Base-by-base conservation (phyloP, 257 asterid genomes). In the Ehretia macrophylla region DNA sequence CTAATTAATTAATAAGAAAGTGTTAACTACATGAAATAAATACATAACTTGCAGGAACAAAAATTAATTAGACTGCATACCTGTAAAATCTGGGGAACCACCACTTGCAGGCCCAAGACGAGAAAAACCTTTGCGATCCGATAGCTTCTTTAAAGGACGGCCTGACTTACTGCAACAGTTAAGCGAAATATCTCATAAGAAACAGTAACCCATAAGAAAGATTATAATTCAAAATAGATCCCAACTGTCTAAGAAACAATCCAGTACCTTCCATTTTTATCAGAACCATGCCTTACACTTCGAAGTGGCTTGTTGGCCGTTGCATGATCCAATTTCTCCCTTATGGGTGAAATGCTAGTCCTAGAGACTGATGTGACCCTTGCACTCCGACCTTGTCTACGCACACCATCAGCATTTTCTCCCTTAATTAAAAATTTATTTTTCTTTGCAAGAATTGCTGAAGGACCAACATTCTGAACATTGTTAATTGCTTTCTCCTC, bases 331-430 rank as follows among this genome's bases (percentile, higher is more conserved):
- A 79, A 44, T 72, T 82, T 85, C 56, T 87, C 97, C 59, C 82
- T 74, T 37, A 77, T 79, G 5, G 96, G 97, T 37, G 99, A 88
- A 74, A 77, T 75, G 74, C 95, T 84, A 65, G 83, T 74, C 85
- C 96, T 79, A 52, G 97, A 85, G 86, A 85, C 79, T 11, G 92
- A 86, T 14, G 85, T 72, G 23, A 78, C 83, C 75, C 97, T 85
- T 61, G 94, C 96, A 76, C 80, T 93, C 42, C 95, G 89, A 50
- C 95, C 95, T 72, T 86, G 99, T 75, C 96, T 85, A 65, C 93
- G 84, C 71, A 84, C 86, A 50, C 91, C 89, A 79, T 93, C 97
- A 75, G 74, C 76, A 70, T n/a, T 73, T 53, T 78, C 95, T 70
- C 87, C 97, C 73, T 83, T 89, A 60, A 63, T 66, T 78, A 79